These are phyloP conservation scores for Eragrostis curvula DNA, from an alignment of 176 grass and related monocot species.

Conservation along the genomic window DNA sequence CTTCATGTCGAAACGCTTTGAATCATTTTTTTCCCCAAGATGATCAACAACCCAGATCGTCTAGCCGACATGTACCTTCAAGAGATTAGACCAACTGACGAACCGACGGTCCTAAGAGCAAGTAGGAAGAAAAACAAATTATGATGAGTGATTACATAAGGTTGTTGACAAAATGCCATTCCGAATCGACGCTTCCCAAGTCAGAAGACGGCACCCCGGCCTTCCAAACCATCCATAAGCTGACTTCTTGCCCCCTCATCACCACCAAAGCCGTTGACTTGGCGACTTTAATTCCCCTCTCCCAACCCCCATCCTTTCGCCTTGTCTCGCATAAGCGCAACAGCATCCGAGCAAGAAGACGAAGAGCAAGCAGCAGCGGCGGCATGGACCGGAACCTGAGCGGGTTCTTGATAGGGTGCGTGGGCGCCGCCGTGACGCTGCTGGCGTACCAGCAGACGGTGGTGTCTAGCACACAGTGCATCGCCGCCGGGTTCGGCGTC, in stretches of 20 bases:
- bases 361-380: not conserved
- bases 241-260: slow-evolving; percentile 17
- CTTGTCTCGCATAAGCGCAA: slow-evolving; percentile 11
- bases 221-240: slow-evolving; percentile 32
- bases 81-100: not conserved
- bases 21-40: not conserved
- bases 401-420: slow-evolving; percentile 85
- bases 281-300: slow-evolving; percentile 2
- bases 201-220: not conserved
- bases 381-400: slow-evolving; percentile 70
- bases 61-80: not conserved
- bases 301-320: slow-evolving; percentile 1
- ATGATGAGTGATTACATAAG: not conserved
- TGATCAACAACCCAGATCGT: not conserved
- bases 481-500: slow-evolving; percentile 69
- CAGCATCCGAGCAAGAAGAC: slow-evolving; percentile 11
- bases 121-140: not conserved
- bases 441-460: slow-evolving; percentile 78
- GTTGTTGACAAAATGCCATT: not conserved
- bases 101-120: not conserved
- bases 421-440: slow-evolving; percentile 80
- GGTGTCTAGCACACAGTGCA: slow-evolving; percentile 81
- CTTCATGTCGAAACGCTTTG: no score
- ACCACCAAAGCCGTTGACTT: slow-evolving; percentile 52
- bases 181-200: slow-evolving; percentile 26